phyloP scores from a whole-genome alignment of 495 filamentous ascomycete genomes.

The Talaromyces borbonicus region DNA sequence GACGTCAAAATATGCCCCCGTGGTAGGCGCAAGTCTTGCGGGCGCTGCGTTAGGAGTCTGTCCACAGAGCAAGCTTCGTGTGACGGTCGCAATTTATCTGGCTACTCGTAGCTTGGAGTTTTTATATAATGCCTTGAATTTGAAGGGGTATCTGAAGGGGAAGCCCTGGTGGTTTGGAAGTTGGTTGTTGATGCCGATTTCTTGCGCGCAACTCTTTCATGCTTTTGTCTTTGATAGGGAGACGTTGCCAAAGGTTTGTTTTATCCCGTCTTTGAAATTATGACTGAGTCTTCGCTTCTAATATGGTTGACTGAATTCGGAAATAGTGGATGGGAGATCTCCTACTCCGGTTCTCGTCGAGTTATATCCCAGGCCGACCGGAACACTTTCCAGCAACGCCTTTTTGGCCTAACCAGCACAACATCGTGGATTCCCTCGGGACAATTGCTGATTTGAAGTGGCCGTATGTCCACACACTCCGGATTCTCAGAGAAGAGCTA shows the following conservation, averaged over 20 bases:
- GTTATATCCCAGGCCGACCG: constrained; percentile 70
- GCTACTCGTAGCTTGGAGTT: constrained; percentile 76
- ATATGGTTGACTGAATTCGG: constrained; percentile 6
- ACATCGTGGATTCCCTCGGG: constrained; percentile 72
- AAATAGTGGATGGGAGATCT: constrained; percentile 57
- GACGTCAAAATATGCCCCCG: constrained; percentile 74
- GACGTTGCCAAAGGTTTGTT: constrained; percentile 57
- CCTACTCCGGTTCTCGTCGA: constrained; percentile 60
- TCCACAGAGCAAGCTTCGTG: constrained; percentile 64
- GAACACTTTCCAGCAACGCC: constrained; percentile 53
- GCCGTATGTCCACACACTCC: constrained; percentile 52
- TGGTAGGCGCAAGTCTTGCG: constrained; percentile 77
- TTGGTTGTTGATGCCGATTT: constrained; percentile 91
- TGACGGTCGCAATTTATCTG: constrained; percentile 71
- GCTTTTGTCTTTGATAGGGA: constrained; percentile 90
- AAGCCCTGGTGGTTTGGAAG: constrained; percentile 88
- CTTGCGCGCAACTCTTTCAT: constrained; percentile 83
- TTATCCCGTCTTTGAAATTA: neutral
- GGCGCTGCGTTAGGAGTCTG: constrained; percentile 73
- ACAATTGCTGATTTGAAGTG: constrained; percentile 72
- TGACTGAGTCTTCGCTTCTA: neutral
- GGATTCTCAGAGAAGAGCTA: neutral
- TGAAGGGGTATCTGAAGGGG: constrained; percentile 67
- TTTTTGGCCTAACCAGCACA: constrained; percentile 64
- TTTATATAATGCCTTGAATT: constrained; percentile 72